Conservation (phyloP, 169 alveolate species). For the Plasmodium yoelii region DNA sequence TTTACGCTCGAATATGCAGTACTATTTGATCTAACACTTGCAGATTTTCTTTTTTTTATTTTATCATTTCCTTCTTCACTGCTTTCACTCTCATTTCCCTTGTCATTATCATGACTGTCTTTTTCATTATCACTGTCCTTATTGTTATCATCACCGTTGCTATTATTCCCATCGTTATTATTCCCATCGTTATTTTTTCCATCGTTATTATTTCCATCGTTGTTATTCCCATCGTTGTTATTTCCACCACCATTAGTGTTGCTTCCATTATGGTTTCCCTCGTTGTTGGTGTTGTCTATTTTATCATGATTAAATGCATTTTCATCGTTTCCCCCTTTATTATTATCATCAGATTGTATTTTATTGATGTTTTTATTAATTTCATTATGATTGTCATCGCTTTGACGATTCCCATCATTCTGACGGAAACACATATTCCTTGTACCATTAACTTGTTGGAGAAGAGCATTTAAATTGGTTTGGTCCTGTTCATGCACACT, state of each 20-base stretch:
- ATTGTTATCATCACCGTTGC: background rate
- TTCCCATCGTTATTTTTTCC: background rate
- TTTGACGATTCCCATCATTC: background rate
- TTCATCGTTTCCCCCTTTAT: background rate
- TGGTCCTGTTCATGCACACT: no score
- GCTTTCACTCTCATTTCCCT: background rate
- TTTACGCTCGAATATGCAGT: slow-evolving; percentile 7
- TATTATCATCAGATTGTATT: no score
- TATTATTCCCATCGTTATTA: background rate
- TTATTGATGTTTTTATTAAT: no score
- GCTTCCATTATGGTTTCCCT: background rate
- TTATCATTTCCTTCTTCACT: background rate
- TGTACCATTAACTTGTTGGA: no score
- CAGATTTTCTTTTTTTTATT: background rate
- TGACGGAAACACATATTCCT: no score
- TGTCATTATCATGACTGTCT: background rate
- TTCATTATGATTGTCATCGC: background rate
- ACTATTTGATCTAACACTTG: slow-evolving; percentile 4
- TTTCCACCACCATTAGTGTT: background rate
- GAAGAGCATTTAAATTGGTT: no score
- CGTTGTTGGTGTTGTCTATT: background rate
- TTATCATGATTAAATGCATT: background rate
- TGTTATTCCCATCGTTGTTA: background rate
- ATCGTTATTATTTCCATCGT: background rate
- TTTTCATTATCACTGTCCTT: background rate